Conservation (phyloP, 1,284 basidiomycete genomes). For the Rhodotorula sp. region DNA sequence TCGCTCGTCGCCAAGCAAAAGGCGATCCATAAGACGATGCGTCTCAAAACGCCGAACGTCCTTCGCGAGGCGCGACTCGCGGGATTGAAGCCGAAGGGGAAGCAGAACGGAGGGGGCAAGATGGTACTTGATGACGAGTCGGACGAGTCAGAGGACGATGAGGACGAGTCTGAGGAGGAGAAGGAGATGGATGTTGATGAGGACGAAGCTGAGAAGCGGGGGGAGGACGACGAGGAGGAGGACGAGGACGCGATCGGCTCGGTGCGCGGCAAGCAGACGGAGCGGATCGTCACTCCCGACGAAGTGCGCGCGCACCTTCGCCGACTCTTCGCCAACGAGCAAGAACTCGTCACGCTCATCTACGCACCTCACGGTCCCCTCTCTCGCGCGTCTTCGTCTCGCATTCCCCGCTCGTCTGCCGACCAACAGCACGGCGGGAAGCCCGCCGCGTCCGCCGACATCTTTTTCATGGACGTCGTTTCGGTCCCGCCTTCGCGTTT, state of each 20-base stretch:
- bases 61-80: slow-evolving; percentile 51
- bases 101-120: slow-evolving; percentile 13
- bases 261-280: slow-evolving; percentile 74
- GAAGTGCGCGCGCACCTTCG: slow-evolving; percentile 94
- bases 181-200: slow-evolving; percentile 55
- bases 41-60: slow-evolving; percentile 69
- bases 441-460: slow-evolving; percentile 71
- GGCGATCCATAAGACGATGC: slow-evolving; percentile 59
- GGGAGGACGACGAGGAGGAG: slow-evolving; percentile 29
- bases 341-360: slow-evolving; percentile 75
- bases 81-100: slow-evolving; percentile 53
- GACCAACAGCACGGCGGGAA: slow-evolving; percentile 49
- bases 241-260: slow-evolving; percentile 52
- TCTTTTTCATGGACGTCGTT: slow-evolving; percentile 95
- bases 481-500: slow-evolving; percentile 93
- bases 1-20: slow-evolving; percentile 81
- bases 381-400: slow-evolving; percentile 49
- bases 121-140: slow-evolving; percentile 33
- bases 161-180: slow-evolving; percentile 45
- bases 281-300: slow-evolving; percentile 83
- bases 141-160: slow-evolving; percentile 49
- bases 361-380: slow-evolving; percentile 92
- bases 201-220: slow-evolving; percentile 54
- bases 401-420: slow-evolving; percentile 29
- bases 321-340: slow-evolving; percentile 80